Evolutionary conservation across 306 rosid species (phyloP).

Genomic region (Cucumis melo): DNA sequence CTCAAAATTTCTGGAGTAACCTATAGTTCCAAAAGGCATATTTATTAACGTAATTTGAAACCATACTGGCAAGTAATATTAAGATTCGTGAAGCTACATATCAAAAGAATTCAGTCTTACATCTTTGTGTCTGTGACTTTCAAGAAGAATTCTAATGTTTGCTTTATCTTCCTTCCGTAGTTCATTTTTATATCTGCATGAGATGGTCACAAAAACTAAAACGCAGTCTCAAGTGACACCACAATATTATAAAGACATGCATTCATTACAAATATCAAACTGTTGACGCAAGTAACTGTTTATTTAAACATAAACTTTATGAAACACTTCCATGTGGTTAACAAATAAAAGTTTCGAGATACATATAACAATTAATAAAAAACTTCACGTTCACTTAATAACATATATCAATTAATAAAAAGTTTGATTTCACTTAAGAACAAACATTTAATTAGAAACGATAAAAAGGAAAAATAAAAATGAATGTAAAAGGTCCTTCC

Average conservation of each 20-base stretch:
- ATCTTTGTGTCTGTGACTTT: conserved; percentile 58
- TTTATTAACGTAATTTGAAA: background rate
- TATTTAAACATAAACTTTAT: background rate
- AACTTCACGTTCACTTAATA: too few relatives aligned
- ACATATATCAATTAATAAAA: background rate
- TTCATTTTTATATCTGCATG: conserved; percentile 78
- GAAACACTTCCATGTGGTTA: too few relatives aligned
- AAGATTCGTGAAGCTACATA: background rate
- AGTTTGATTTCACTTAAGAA: background rate
- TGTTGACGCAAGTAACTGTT: background rate
- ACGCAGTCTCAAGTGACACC: background rate
- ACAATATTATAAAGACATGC: background rate
- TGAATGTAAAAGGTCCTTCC: conserved; percentile 11
- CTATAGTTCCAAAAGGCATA: conserved; percentile 26
- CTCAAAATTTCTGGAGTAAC: conserved; percentile 79
- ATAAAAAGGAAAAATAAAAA: background rate
- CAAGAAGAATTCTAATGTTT: conserved; percentile 49
- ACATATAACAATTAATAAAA: too few relatives aligned
- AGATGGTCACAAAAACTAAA: conserved; percentile 4
- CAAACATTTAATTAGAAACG: background rate
- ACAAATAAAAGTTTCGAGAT: too few relatives aligned
- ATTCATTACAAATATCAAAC: background rate
- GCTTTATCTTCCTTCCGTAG: conserved; percentile 63
- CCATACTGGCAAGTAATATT: background rate
- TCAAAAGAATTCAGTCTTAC: conserved; percentile 28